A percentile compares a stretch with the other conserved stretches of the same genome.
Conservation (phyloP, 768 basidiomycete species). For the Hypholoma sublateritium region DNA sequence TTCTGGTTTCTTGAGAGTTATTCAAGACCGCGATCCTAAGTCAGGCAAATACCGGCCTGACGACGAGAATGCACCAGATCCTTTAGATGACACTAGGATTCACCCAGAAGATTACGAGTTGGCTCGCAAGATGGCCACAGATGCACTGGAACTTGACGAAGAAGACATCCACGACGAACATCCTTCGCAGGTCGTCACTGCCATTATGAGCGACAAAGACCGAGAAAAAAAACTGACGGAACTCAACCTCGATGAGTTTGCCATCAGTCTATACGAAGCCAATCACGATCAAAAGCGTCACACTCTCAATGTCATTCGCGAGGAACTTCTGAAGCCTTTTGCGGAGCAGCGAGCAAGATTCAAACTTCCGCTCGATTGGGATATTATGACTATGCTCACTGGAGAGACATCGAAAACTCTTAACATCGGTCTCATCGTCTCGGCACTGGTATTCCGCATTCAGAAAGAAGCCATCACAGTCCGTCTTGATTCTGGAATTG, state of each 20-base stretch:
- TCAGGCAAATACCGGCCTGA: slow-evolving; percentile 64
- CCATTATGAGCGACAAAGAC: slow-evolving; percentile 83
- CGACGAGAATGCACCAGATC: slow-evolving; percentile 76
- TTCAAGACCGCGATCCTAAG: slow-evolving; percentile 67
- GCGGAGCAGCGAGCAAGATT: slow-evolving; percentile 72
- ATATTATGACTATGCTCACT: slow-evolving; percentile 92
- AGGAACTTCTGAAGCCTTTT: slow-evolving; percentile 81
- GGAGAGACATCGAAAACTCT: slow-evolving; percentile 86
- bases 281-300: slow-evolving; percentile 86
- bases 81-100: slow-evolving; percentile 92
- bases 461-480: slow-evolving; percentile 54
- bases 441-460: slow-evolving; percentile 64
- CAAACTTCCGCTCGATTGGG: slow-evolving; percentile 64
- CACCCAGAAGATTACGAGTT: slow-evolving; percentile 98
- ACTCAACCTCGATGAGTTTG: slow-evolving; percentile 95
- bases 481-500: slow-evolving; percentile 91
- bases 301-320: slow-evolving; percentile 84
- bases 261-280: slow-evolving; percentile 83
- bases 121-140: slow-evolving; percentile 97
- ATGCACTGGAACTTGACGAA: slow-evolving; percentile 95
- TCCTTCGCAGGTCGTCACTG: slow-evolving; percentile 84
- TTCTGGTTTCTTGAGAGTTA: slow-evolving; percentile 86
- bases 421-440: slow-evolving; percentile 77
- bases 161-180: slow-evolving; percentile 93
- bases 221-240: slow-evolving; percentile 81